phyloP scores from a whole-genome alignment of 2,329 filamentous ascomycete species.

The Arthrobotrys megalospora region DNA sequence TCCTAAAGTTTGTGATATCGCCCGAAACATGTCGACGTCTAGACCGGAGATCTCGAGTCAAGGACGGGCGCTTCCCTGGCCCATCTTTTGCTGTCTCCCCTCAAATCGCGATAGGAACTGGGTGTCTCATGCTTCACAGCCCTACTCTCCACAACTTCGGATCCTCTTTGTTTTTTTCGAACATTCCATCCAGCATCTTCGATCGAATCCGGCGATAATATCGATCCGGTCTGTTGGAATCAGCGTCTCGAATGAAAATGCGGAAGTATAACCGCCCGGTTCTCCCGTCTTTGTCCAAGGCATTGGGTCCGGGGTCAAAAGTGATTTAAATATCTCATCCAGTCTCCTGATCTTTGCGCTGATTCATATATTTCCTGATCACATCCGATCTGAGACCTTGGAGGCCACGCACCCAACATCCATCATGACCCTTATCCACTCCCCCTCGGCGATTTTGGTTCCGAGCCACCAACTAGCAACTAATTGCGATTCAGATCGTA shows the following conservation, averaged over 20 bases:
- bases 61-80: slow-evolving; percentile 21
- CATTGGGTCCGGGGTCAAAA: slow-evolving; percentile 59
- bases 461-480: slow-evolving; percentile 50
- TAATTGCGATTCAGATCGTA: slow-evolving; percentile 42
- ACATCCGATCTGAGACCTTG: slow-evolving; percentile 57
- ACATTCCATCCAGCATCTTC: slow-evolving; percentile 47
- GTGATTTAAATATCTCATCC: slow-evolving; percentile 58
- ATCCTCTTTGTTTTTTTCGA: slow-evolving; percentile 50
- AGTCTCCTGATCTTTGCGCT: slow-evolving; percentile 56
- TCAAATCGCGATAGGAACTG: slow-evolving; percentile 28
- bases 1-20: slow-evolving; percentile 9
- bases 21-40: slow-evolving; percentile 33
- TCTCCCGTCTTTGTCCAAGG: slow-evolving; percentile 61
- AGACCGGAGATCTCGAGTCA: slow-evolving; percentile 31
- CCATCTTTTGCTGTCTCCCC: not conserved
- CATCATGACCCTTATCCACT: slow-evolving; percentile 36
- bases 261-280: slow-evolving; percentile 61
- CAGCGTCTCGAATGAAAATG: slow-evolving; percentile 57
- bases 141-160: slow-evolving; percentile 1
- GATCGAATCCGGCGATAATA: slow-evolving; percentile 50
- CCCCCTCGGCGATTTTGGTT: slow-evolving; percentile 55
- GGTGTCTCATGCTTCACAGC: slow-evolving; percentile 37
- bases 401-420: slow-evolving; percentile 49
- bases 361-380: slow-evolving; percentile 59
- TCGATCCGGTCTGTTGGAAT: slow-evolving; percentile 59